Base-by-base conservation (phyloP, 345 rosid species). In the Eutrema yunnanense region DNA sequence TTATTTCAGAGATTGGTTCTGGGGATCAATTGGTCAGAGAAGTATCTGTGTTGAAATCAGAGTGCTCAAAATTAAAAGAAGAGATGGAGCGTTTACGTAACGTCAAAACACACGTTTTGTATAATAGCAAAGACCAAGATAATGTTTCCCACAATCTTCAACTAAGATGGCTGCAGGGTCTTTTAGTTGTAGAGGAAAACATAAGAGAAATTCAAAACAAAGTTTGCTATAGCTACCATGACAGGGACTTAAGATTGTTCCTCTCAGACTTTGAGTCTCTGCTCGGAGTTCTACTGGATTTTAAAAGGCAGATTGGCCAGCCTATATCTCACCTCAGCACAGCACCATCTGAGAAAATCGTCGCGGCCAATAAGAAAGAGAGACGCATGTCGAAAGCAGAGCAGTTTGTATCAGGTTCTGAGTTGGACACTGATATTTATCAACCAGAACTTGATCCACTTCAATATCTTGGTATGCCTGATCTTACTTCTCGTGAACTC, bases 391-490 rank as follows among this genome's bases (percentile, higher is more conserved):
- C 44, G 62, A 85, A 84, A 72, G 72, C 78, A 62, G 84, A 82
- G 55, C 81, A 81, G 76, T 81, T 73, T 73, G 76, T 73, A 27
- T 65, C 78, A 0, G 90, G 72, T 56, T 60, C 81, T 68, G 92
- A 86, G 67, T 75, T 81, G 54, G 89, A 83, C 61, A 71, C 86
- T 72, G 97, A 87, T 62, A 79, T 84, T 54, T 86, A 81, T 81
- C 94, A 86, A 73, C 90, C 96, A 27, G 95, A 94, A 30, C 42
- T 78, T 67, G 89, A 87, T 78, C 82, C 87, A 80, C 86, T 94
- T 84, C 90, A 83, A 32, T 81, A 82, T 76, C 88, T 86, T 47
- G 83, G 86, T 51, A 65, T 84, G 72, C 85, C 95, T 72, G 87
- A 84, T 58, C 76, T 85, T 68, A 62, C 80, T 12, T 83, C 92